These are phyloP conservation scores for Durio zibethinus DNA, from an alignment of 345 rosid genomes.

Conservation along the genomic window DNA sequence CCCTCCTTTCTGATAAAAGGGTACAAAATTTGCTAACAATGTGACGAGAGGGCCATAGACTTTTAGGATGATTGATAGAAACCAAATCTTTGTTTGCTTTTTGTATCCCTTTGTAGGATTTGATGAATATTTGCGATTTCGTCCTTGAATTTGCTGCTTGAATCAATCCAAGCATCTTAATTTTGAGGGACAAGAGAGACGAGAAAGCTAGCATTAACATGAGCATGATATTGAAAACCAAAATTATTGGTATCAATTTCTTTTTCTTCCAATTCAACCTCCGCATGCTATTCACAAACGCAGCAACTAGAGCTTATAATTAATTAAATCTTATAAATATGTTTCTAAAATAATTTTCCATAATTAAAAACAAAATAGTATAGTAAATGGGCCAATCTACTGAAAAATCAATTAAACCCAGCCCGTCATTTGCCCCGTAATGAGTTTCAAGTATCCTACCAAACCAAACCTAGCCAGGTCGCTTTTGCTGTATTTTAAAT, in stretches of 20 bases:
- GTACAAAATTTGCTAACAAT: conserved; percentile 8
- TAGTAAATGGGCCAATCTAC: background rate
- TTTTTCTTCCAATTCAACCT: background rate
- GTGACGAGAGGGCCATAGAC: background rate
- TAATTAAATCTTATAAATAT: too few relatives aligned
- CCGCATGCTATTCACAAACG: background rate
- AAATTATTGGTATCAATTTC: background rate
- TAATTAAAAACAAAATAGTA: background rate
- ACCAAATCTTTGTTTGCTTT: conserved; percentile 12
- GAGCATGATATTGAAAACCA: background rate
- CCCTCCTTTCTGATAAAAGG: background rate
- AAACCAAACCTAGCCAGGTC: background rate
- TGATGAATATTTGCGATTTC: background rate
- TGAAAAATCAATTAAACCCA: background rate
- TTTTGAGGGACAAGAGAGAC: background rate
- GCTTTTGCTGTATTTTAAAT: background rate
- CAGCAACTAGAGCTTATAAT: too few relatives aligned
- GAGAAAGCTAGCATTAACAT: background rate
- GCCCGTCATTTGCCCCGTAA: background rate
- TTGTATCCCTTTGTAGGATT: background rate
- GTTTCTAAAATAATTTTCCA: background rate
- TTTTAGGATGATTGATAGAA: conserved; percentile 1
- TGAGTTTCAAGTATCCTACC: background rate
- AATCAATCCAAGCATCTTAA: background rate
- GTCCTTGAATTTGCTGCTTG: background rate